Evolutionary conservation across 768 basidiomycete genomes (phyloP).

Genomic region (Porphyrellus cyaneotinctus): DNA sequence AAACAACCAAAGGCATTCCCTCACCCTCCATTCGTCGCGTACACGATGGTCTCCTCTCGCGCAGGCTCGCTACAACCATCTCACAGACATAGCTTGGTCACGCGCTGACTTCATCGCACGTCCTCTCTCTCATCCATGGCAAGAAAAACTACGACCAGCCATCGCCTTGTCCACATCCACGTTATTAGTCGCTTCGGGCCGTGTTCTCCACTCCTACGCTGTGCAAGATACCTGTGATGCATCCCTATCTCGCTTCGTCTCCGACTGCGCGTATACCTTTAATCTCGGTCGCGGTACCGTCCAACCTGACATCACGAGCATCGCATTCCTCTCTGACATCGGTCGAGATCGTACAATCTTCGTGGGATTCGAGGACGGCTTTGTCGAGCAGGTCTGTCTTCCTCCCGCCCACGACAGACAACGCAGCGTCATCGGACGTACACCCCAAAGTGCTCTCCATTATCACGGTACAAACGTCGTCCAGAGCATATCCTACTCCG

Average conservation of each 20-base stretch:
- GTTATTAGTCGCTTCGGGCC: conserved; percentile 60
- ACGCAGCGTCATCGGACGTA: conserved; percentile 21
- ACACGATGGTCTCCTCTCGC: conserved; percentile 41
- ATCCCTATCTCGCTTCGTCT: conserved; percentile 40
- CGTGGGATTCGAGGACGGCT: conserved; percentile 59
- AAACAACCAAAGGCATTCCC: conserved; percentile 50
- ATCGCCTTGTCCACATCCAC: conserved; percentile 53
- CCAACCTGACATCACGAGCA: conserved; percentile 50
- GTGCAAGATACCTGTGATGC: conserved; percentile 36
- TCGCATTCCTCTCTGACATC: conserved; percentile 46
- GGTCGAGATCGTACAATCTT: conserved; percentile 43
- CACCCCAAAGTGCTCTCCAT: conserved; percentile 22
- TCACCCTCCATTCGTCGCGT: conserved; percentile 44
- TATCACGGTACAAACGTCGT: conserved; percentile 46
- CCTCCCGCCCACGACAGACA: conserved; percentile 15
- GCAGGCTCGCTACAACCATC: conserved; percentile 48
- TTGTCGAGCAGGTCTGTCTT: conserved; percentile 45
- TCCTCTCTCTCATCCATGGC: conserved; percentile 60
- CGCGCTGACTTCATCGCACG: conserved; percentile 52
- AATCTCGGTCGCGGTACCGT: conserved; percentile 24
- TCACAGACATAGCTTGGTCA: conserved; percentile 54
- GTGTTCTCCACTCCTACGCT: conserved; percentile 51
- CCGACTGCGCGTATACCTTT: conserved; percentile 46
- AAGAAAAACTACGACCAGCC: conserved; percentile 49
- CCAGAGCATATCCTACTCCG: conserved; percentile 51